Percentiles rank a stretch among this genome's conserved stretches.
Evolutionary conservation across 495 filamentous ascomycete species (phyloP).

Genomic region (Hyaloscypha hepaticicola): DNA sequence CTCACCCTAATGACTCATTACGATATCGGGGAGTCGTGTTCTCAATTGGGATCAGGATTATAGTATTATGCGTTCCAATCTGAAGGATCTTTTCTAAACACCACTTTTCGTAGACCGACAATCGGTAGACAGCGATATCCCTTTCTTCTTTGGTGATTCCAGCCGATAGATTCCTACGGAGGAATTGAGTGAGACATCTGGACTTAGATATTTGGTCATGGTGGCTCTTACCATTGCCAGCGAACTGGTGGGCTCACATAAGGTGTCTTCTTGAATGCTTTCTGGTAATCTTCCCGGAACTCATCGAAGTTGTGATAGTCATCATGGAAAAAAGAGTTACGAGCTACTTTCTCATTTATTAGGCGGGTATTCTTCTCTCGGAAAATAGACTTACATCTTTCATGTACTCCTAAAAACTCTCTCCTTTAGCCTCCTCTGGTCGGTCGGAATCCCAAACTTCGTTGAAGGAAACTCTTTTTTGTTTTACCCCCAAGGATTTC

Average conservation of each 20-base stretch:
- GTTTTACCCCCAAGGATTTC: neutral
- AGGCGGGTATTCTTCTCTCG: neutral
- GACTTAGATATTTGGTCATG: neutral
- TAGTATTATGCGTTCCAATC: too few relatives aligned
- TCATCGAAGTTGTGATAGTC: slow-evolving; percentile 32
- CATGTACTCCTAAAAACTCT: slow-evolving; percentile 15
- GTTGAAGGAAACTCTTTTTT: neutral
- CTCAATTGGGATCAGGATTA: too few relatives aligned
- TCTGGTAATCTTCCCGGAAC: slow-evolving; percentile 29
- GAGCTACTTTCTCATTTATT: neutral
- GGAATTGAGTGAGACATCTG: too few relatives aligned
- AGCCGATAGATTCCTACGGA: too few relatives aligned
- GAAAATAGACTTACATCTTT: slow-evolving; percentile 9
- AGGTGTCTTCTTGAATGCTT: slow-evolving; percentile 15
- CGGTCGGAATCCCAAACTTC: slow-evolving; percentile 13
- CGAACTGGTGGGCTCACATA: slow-evolving; percentile 26
- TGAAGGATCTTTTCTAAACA: too few relatives aligned
- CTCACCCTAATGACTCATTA: too few relatives aligned
- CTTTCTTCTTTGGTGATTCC: too few relatives aligned
- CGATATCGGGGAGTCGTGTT: too few relatives aligned
- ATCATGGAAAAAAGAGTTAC: slow-evolving; percentile 28
- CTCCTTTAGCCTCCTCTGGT: slow-evolving; percentile 16
- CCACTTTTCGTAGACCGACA: too few relatives aligned
- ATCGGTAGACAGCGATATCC: too few relatives aligned
- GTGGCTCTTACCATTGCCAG: slow-evolving; percentile 28